A percentile compares a stretch with the other conserved stretches of the same genome.
phyloP scores from a whole-genome alignment of 768 basidiomycete species.

The Suillus tomentosus region DNA sequence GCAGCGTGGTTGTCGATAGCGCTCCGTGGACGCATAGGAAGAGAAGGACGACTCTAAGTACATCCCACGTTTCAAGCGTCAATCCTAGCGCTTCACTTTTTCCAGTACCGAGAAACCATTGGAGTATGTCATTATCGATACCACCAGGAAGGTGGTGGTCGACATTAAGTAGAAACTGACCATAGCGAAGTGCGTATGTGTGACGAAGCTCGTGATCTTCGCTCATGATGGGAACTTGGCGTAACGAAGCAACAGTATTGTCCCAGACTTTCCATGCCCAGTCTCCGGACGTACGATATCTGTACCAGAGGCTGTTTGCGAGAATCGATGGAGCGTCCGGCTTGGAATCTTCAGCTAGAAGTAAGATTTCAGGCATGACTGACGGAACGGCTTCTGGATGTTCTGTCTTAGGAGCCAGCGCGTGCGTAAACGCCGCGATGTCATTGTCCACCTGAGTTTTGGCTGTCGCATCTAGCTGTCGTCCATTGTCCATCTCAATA shows the following conservation, averaged over 20 bases:
- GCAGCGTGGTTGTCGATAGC: conserved; percentile 68
- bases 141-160: conserved; percentile 77
- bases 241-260: conserved; percentile 73
- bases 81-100: conserved; percentile 63
- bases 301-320: conserved; percentile 81
- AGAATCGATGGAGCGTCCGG: conserved; percentile 67
- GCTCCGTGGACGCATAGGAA: conserved; percentile 68
- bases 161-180: conserved; percentile 68
- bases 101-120: conserved; percentile 74
- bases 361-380: conserved; percentile 61
- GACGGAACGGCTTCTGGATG: conserved; percentile 37
- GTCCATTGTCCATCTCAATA: conserved; percentile 63
- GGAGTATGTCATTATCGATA: conserved; percentile 67
- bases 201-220: conserved; percentile 47
- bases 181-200: conserved; percentile 65
- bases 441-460: conserved; percentile 65
- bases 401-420: conserved; percentile 41
- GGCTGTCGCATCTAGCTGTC: conserved; percentile 53
- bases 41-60: conserved; percentile 61
- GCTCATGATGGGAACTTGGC: conserved; percentile 63
- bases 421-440: conserved; percentile 58
- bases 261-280: conserved; percentile 89
- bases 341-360: conserved; percentile 60
- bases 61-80: conserved; percentile 64
- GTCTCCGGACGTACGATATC: conserved; percentile 68